A percentile compares a stretch with the other conserved stretches of the same genome.
Conservation (phyloP, 164 flowering plant genomes). For the Brasenia schreberi region DNA sequence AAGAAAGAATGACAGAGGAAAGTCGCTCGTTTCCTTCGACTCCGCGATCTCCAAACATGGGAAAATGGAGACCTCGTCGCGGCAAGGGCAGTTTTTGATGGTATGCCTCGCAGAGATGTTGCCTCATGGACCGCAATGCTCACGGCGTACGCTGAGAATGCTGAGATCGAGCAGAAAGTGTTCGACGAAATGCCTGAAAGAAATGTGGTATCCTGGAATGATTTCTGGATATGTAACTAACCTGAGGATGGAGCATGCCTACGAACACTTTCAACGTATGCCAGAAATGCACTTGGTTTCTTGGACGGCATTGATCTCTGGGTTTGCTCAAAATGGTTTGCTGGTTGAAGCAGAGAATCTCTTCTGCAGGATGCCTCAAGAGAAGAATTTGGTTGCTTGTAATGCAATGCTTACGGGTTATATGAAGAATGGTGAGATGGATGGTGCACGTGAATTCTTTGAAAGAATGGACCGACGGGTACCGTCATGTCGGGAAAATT, state of each 20-base stretch:
- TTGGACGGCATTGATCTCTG: slow-evolving; percentile 28
- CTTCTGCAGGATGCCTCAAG: slow-evolving; percentile 14
- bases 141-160: slow-evolving; percentile 30
- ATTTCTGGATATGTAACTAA: slow-evolving; percentile 28
- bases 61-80: slow-evolving; percentile 24
- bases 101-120: slow-evolving; percentile 25
- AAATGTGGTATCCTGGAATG: slow-evolving; percentile 32
- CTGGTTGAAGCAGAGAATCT: slow-evolving; percentile 22
- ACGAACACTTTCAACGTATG: slow-evolving; percentile 19
- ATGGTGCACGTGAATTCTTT: slow-evolving; percentile 20
- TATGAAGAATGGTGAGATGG: slow-evolving; percentile 21
- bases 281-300: slow-evolving; percentile 21
- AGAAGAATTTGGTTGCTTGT: slow-evolving; percentile 22
- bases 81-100: slow-evolving; percentile 27
- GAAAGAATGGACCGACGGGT: slow-evolving; percentile 27
- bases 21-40: slow-evolving; percentile 22
- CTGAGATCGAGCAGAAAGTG: slow-evolving; percentile 15
- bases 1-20: slow-evolving; percentile 4
- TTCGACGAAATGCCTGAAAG: slow-evolving; percentile 40
- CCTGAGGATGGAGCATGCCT: slow-evolving; percentile 16
- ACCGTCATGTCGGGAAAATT: slow-evolving; percentile 20
- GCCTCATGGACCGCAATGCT: slow-evolving; percentile 46
- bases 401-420: slow-evolving; percentile 28
- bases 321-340: slow-evolving; percentile 21
- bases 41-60: slow-evolving; percentile 32